Evolutionary conservation across 306 rosid genomes (phyloP).

Genomic region (Aeschynomene evenia): DNA sequence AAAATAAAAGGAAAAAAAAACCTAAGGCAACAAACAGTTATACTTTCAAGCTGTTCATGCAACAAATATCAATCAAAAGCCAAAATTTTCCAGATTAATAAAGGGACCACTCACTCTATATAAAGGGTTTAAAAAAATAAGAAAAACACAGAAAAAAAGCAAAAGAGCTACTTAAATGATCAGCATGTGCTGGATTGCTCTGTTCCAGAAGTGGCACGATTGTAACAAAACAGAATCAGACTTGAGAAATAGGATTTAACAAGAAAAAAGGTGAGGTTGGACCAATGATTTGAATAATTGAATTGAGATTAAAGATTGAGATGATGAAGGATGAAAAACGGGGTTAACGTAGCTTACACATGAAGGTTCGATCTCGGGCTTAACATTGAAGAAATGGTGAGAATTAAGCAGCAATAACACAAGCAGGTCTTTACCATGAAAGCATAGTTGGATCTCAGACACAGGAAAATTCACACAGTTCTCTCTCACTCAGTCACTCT

Average conservation of each 20-base stretch:
- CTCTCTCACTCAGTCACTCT: neutral
- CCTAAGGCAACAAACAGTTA: neutral
- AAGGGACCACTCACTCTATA: slow-evolving; percentile 5
- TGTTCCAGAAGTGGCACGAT: slow-evolving; percentile 14
- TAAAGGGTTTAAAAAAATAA: neutral
- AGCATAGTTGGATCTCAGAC: slow-evolving; percentile 35
- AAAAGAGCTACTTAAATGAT: slow-evolving; percentile 28
- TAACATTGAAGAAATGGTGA: slow-evolving; percentile 65
- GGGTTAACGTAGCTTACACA: slow-evolving; percentile 42
- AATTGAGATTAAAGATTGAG: slow-evolving; percentile 26
- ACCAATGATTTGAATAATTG: slow-evolving; percentile 25
- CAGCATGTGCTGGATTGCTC: slow-evolving; percentile 6
- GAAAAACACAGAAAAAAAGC: neutral
- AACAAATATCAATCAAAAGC: slow-evolving; percentile 19
- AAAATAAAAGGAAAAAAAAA: neutral
- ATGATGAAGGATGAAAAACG: neutral
- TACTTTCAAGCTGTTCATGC: slow-evolving; percentile 8
- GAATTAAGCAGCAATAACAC: slow-evolving; percentile 48
- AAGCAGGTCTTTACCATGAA: slow-evolving; percentile 16
- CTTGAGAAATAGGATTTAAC: neutral
- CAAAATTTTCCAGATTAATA: slow-evolving; percentile 22
- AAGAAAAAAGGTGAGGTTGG: neutral
- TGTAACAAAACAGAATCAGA: slow-evolving; percentile 25
- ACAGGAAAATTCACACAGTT: neutral
- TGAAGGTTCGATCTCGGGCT: slow-evolving; percentile 44